Evolutionary conservation across 768 basidiomycete species (phyloP), one percentile per base, ranked within the genome.

Genomic region (Hortiboletus campestris): DNA sequence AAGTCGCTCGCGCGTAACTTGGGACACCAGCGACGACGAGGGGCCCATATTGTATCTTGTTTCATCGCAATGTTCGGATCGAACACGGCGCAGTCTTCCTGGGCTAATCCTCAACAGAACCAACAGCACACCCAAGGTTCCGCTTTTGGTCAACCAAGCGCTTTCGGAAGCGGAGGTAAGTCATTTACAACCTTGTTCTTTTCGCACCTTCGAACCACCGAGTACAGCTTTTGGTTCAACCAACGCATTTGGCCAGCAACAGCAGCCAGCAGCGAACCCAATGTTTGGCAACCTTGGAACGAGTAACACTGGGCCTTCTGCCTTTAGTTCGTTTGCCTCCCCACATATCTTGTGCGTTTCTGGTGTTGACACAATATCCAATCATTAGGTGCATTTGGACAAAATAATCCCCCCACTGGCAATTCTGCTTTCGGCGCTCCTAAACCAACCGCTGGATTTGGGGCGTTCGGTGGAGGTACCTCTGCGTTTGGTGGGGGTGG

Each of bases 391-490:
- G 63, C 75, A 19, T 80, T 81, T 60, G 76, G 75, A 29, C 61
- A 61, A 51, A 81, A 72, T 59, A 63, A 74, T 32, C 11, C 74
- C 67, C 51, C 76, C 70, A 42, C 67, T 64, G 42, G 74, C 68
- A 43, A 63, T 20, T 74, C 81, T 50, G 70, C 83, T 40, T 91
- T 91, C 57, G 86, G 85, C 36, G 79, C 75, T 43, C 69, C 84
- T 31, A 91, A 92, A 66, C 88, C 89, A 39, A 67, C 85, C 5
- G 76, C 83, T 12, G 89, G 87, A 13, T 92, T 94, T 71, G 88
- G 90, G 63, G 81, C 86, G 56, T 91, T 91, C 68, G 79, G 85
- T 45, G 84, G 84, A 40, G 82, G 80, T 31, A 74, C 81, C 31
- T 74, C 74, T 38, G 67, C 78, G 6, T 86, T 86, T 67, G 80